Base-by-base conservation (phyloP, 495 filamentous ascomycete species). In the Evernia prunastri region DNA sequence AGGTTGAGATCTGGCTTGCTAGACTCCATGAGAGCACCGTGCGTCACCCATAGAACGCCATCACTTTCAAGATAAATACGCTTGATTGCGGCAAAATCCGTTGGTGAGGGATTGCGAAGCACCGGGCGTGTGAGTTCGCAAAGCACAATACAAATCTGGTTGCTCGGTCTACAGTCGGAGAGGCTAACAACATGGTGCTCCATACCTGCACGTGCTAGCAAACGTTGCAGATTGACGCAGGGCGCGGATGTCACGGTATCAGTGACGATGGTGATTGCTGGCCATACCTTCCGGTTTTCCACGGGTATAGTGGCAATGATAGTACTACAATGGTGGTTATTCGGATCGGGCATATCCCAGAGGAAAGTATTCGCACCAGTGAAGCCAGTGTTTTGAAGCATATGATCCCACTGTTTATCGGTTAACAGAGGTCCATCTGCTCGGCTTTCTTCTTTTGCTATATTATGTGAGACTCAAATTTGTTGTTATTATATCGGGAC, bases 41-140 rank as follows among this genome's bases (percentile, higher is more conserved):
- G 60, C 4, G 73, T 76, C 5, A 79, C 59, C 77, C 77, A 79
- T 11, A 79, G 66, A 8, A 73, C 68, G 9, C 68, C 71, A 25
- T 72, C 66, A 27, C 45, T 36, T 5, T 42, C 65, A 0, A 68
- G 70, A 57, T 66, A 70, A 10, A 77, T 51, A 0, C 64, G 33
- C 54, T 76, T 75, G 17, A 77, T 36, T 3, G 61, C 65, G 29
- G 63, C 54, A 33, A 63, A 74, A 56, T 72, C 66, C 18, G 60
- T 60, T 18, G 57, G 62, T 35, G 49, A 39, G 25, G 56, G 53
- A 35, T 64, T 56, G 8, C 39, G 49, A 17, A 57, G 27, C 47
- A 64, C 53, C 20, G 62, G 37, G n/a, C 56, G 53, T 15, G 53
- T 56, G 37, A 64, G 56, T 33, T 64, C 62, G 20, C 40, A 29